phyloP scores from a whole-genome alignment of 345 rosid genomes.

The Chamaenerion angustifolium region DNA sequence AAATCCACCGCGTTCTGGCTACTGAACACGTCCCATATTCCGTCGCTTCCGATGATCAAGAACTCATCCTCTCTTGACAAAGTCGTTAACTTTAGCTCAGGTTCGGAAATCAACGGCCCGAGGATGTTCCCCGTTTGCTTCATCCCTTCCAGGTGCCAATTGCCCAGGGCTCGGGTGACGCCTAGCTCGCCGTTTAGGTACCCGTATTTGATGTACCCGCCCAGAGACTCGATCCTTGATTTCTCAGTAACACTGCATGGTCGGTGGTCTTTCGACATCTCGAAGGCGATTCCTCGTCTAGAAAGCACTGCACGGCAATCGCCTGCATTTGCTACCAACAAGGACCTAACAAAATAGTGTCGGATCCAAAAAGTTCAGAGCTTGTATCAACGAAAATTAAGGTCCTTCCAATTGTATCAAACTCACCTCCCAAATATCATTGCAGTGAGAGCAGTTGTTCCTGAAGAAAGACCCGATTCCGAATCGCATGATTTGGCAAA shows the following conservation, averaged over 20 bases:
- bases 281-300: slow-evolving; percentile 41
- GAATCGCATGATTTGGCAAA: slow-evolving; percentile 39
- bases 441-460: slow-evolving; percentile 82
- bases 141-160: slow-evolving; percentile 67
- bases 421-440: slow-evolving; percentile 67
- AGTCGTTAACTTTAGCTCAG: slow-evolving; percentile 49
- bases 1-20: slow-evolving; percentile 76
- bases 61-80: slow-evolving; percentile 68
- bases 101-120: slow-evolving; percentile 73
- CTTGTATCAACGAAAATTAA: neutral
- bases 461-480: slow-evolving; percentile 43
- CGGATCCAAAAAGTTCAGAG: neutral
- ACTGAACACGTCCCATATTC: slow-evolving; percentile 73
- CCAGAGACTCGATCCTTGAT: slow-evolving; percentile 47
- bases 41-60: slow-evolving; percentile 66
- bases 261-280: slow-evolving; percentile 72
- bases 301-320: slow-evolving; percentile 84
- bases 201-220: slow-evolving; percentile 50
- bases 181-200: slow-evolving; percentile 64
- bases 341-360: slow-evolving; percentile 24
- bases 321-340: slow-evolving; percentile 88
- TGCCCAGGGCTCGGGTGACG: slow-evolving; percentile 73
- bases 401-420: neutral
- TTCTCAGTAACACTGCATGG: slow-evolving; percentile 44
- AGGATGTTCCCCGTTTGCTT: slow-evolving; percentile 22